phyloP scores from a whole-genome alignment of 2,329 filamentous ascomycete species.

The Myriosclerotinia scirpicola region DNA sequence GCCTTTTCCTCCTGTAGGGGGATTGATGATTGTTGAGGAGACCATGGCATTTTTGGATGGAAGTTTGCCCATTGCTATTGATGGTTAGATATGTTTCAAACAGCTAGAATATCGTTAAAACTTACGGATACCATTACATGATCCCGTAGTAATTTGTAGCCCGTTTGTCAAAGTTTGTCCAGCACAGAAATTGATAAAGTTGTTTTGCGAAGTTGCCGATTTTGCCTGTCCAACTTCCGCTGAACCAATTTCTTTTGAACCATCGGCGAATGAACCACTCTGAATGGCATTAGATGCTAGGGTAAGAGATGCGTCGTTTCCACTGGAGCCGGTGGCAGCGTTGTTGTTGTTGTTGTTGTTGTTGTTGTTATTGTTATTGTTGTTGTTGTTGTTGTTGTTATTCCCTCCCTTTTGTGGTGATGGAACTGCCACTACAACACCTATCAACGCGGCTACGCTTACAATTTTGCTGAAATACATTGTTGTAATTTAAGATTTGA shows the following conservation, averaged over 20 bases:
- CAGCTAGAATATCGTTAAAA: background rate
- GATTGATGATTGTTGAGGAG: conserved; percentile 37
- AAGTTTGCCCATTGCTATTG: conserved; percentile 42
- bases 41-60: conserved; percentile 40
- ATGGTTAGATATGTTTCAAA: conserved; percentile 17
- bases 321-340: conserved; percentile 12
- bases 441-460: conserved; percentile 34
- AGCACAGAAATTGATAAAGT: conserved; percentile 41
- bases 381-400: too few species aligned
- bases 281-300: conserved; percentile 36
- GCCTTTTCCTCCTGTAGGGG: conserved; percentile 32
- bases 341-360: background rate
- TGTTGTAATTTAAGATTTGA: conserved; percentile 12
- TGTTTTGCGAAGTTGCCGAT: conserved; percentile 38
- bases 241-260: conserved; percentile 33
- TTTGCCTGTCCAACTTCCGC: conserved; percentile 34
- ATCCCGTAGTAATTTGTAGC: conserved; percentile 56
- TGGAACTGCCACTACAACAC: conserved; percentile 30
- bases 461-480: conserved; percentile 34
- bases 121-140: conserved; percentile 54
- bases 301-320: conserved; percentile 26
- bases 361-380: too few species aligned
- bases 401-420: conserved; percentile 21
- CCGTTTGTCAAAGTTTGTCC: conserved; percentile 57
- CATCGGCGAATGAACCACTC: conserved; percentile 37